A percentile compares a stretch with the other conserved stretches of the same genome.
Evolutionary conservation across 169 alveolate genomes (phyloP).

Genomic region (Eimeria brunetti): DNA sequence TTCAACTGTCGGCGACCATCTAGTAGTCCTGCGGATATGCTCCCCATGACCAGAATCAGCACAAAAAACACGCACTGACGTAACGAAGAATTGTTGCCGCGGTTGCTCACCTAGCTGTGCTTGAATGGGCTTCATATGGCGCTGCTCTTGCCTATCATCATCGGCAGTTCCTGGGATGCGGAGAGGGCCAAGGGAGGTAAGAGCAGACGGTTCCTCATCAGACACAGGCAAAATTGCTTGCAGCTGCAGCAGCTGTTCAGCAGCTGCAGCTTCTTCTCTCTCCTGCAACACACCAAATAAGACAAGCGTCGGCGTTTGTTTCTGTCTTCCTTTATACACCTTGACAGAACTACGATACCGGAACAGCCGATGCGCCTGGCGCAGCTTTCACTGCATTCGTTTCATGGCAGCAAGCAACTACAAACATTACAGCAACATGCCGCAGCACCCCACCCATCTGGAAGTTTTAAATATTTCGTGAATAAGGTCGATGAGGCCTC

Average conservation of each 20-base stretch:
- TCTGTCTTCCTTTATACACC: not conserved
- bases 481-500: constrained; percentile 51
- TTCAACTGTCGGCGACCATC: not conserved
- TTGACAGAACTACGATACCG: not conserved
- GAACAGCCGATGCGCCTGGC: not conserved
- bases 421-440: not conserved
- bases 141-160: not conserved
- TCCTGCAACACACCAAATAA: constrained; percentile 38
- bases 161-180: not conserved
- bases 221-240: constrained; percentile 7
- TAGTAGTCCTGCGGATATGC: not conserved
- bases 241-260: constrained; percentile 65
- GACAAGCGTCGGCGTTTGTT: not conserved
- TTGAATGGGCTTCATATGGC: not conserved
- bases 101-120: not conserved
- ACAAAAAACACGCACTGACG: not conserved
- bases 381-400: not conserved
- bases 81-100: not conserved
- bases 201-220: constrained; percentile 1
- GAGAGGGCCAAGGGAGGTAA: not conserved
- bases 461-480: constrained; percentile 44
- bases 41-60: not conserved
- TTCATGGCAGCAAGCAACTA: not conserved
- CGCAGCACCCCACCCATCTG: constrained; percentile 60
- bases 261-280: constrained; percentile 64